Evolutionary conservation across 768 basidiomycete genomes (phyloP).

Genomic region (Hydnomerulius pinastri): DNA sequence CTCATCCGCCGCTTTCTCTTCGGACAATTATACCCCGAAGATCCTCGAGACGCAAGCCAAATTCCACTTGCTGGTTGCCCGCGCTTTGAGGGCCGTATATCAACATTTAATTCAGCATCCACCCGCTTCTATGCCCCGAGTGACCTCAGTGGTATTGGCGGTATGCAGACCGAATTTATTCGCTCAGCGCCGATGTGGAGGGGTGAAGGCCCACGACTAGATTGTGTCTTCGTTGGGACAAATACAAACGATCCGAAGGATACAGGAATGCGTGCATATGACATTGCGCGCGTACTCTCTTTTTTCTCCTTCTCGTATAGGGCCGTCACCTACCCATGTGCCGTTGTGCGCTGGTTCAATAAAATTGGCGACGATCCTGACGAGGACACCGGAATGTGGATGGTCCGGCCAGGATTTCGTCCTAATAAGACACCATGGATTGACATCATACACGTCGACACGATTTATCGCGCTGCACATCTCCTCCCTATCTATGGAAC

Average conservation of each 20-base stretch:
- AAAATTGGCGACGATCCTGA: conserved; percentile 18
- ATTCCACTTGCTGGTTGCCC: conserved; percentile 7
- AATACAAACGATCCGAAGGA: conserved; percentile 5
- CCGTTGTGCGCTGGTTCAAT: conserved; percentile 20
- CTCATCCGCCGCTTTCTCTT: neutral
- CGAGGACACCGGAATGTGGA: conserved; percentile 28
- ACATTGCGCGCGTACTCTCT: conserved; percentile 14
- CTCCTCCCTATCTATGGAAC: conserved; percentile 25
- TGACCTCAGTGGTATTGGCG: conserved; percentile 22
- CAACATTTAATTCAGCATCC: conserved; percentile 21
- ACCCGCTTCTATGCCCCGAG: conserved; percentile 29
- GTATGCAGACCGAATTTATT: conserved; percentile 29
- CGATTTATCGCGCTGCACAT: conserved; percentile 32
- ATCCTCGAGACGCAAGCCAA: conserved; percentile 1
- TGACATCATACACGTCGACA: conserved; percentile 26
- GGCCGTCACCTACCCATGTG: conserved; percentile 14
- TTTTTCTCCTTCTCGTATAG: conserved; percentile 23
- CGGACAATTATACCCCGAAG: conserved; percentile 7
- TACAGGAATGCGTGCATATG: conserved; percentile 16
- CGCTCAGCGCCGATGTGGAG: conserved; percentile 20
- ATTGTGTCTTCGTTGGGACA: conserved; percentile 24
- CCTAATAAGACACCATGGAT: conserved; percentile 1
- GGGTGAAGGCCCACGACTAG: neutral
- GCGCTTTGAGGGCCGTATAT: neutral
- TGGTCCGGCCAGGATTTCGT: conserved; percentile 12